Evolutionary conservation across 2,329 filamentous ascomycete species (phyloP).

Genomic region (Alternaria gaisen): DNA sequence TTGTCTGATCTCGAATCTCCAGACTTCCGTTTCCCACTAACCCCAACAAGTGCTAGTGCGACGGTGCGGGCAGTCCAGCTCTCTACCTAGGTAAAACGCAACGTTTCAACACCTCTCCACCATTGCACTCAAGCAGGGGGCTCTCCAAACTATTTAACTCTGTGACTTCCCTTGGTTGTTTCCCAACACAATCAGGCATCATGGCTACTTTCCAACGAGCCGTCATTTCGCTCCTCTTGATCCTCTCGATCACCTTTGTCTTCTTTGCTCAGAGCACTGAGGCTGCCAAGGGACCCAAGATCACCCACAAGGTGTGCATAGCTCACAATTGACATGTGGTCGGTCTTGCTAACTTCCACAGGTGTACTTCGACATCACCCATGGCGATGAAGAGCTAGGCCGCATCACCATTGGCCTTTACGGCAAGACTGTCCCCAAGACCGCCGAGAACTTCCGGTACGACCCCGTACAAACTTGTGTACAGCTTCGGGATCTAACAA

Average conservation of each 20-base stretch:
- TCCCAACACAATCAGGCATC: slow-evolving; percentile 46
- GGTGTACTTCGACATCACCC: slow-evolving; percentile 84
- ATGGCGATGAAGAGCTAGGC: slow-evolving; percentile 77
- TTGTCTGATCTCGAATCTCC: slow-evolving; percentile 17
- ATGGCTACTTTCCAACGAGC: slow-evolving; percentile 81
- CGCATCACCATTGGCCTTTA: slow-evolving; percentile 84
- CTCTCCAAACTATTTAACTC: slow-evolving; percentile 37
- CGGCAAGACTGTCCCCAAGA: slow-evolving; percentile 85
- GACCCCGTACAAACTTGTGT: neutral
- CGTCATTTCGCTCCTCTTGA: slow-evolving; percentile 75
- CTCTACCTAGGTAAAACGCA: slow-evolving; percentile 33
- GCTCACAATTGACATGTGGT: neutral
- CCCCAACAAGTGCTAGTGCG: slow-evolving; percentile 21
- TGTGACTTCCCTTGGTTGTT: slow-evolving; percentile 28
- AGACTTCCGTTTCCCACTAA: slow-evolving; percentile 15
- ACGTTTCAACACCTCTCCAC: slow-evolving; percentile 42
- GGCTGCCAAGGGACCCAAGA: slow-evolving; percentile 78
- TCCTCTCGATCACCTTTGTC: slow-evolving; percentile 69
- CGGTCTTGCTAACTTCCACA: slow-evolving; percentile 28
- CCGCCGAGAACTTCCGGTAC: slow-evolving; percentile 70
- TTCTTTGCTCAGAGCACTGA: slow-evolving; percentile 48
- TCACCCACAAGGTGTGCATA: slow-evolving; percentile 81
- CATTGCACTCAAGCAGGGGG: slow-evolving; percentile 25
- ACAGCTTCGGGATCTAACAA: slow-evolving; percentile 19
- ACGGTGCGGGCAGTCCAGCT: slow-evolving; percentile 19